phyloP scores from a whole-genome alignment of 768 basidiomycete species.

The Naganishia vaughanmartiniae region DNA sequence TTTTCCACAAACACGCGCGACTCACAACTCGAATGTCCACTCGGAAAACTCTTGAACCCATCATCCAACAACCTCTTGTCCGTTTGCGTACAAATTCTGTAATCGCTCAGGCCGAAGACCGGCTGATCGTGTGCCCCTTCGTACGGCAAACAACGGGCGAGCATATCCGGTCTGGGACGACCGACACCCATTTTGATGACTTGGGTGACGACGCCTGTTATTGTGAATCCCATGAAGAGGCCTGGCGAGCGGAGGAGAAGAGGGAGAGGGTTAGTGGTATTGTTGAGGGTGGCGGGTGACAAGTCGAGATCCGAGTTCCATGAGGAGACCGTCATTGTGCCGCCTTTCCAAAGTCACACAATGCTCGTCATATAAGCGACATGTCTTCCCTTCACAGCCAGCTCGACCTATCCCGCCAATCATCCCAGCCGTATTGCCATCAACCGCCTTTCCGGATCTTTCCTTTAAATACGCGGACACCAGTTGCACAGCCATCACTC shows the following conservation, averaged over 20 bases:
- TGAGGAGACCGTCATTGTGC: too few relatives aligned
- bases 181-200: conserved; percentile 75
- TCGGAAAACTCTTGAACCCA: conserved; percentile 89
- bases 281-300: too few relatives aligned
- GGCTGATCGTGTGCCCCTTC: conserved; percentile 64
- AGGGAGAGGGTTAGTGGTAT: conserved; percentile 11
- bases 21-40: conserved; percentile 84
- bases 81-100: conserved; percentile 71
- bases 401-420: too few relatives aligned
- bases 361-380: too few relatives aligned
- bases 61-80: conserved; percentile 63
- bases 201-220: conserved; percentile 80
- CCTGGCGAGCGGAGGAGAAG: conserved; percentile 26
- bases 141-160: conserved; percentile 69
- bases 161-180: conserved; percentile 78
- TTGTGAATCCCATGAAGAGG: conserved; percentile 71
- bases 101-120: conserved; percentile 68
- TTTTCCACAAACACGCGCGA: too few relatives aligned
- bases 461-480: too few relatives aligned
- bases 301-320: too few relatives aligned
- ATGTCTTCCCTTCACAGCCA: too few relatives aligned
- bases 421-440: too few relatives aligned
- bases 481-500: too few relatives aligned
- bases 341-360: too few relatives aligned
- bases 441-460: too few relatives aligned